Evolutionary conservation across 495 filamentous ascomycete species (phyloP), one percentile per base, ranked within the genome.

Genomic region (Astrothelium macrocarpum): DNA sequence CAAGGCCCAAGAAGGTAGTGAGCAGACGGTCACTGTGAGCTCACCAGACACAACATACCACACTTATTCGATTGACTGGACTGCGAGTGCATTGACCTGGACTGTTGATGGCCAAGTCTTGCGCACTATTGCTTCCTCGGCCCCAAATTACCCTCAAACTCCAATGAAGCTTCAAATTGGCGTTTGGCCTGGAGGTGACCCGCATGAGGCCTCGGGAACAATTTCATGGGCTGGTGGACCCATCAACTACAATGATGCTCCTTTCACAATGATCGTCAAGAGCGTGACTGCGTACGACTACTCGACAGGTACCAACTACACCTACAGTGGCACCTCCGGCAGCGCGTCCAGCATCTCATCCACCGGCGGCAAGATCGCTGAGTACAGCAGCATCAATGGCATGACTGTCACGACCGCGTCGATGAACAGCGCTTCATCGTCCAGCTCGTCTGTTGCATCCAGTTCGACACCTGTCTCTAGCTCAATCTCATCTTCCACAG

Each of bases 31-130:
- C 69, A 70, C 82, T 18, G 79, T 88, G 34, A 64, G 73, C 43
- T 66, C 75, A 59, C 85, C 85, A 71, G 85, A 90, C 66, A 80
- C 74, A 32, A 75, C 81, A 2, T 96, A 85, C 73, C 84, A 94
- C 78, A 96, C 86, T 63, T 98, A 97, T 75, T 88, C 84, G n/a
- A 85, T 95, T 66, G 84, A 91, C 74, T 98, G 94, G 94, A 89
- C 86, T 7, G 69, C 82, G 4, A 80, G 87, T 31, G 82, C 84
- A 66, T 82, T 95, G 53, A 78, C 90, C 42, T 98, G 94, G 93
- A 85, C 81, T 69, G 85, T 96, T 63, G 90, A 91, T 67, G 86
- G 85, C 43, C 76, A 74, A 0, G 76, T 86, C 23, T 81, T 93
- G 53, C 84, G 94, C 53, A 87, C 86, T 1, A 76, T 96, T 29